Evolutionary conservation across 768 basidiomycete species (phyloP).

Genomic region (Russula olivacea): DNA sequence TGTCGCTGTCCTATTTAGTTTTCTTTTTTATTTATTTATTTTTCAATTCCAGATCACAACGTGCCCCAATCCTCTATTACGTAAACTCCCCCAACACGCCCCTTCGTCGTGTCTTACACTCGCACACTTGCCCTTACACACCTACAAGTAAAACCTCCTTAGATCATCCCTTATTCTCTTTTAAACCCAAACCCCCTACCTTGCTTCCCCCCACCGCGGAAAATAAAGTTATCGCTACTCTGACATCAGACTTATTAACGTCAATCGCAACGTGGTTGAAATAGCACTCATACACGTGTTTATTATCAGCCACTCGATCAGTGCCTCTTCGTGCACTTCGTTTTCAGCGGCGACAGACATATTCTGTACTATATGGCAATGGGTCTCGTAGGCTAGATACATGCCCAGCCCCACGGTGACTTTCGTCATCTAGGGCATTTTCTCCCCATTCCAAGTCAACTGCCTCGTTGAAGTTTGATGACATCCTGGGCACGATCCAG

Average conservation of each 20-base stretch:
- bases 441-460: neutral
- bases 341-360: neutral
- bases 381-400: neutral
- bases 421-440: slow-evolving; percentile 5
- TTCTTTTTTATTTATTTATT: neutral
- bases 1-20: neutral
- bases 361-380: neutral
- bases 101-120: slow-evolving; percentile 6
- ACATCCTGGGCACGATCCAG: slow-evolving; percentile 7
- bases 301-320: slow-evolving; percentile 13
- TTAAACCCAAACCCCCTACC: neutral
- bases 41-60: slow-evolving; percentile 2
- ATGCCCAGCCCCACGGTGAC: neutral
- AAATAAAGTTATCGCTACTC: neutral
- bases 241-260: slow-evolving; percentile 4
- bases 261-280: slow-evolving; percentile 11
- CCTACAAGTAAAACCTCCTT: neutral
- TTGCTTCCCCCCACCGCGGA: neutral
- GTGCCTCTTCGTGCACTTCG: slow-evolving; percentile 3
- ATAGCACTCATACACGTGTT: slow-evolving; percentile 12
- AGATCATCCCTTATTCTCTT: neutral
- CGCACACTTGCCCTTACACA: neutral
- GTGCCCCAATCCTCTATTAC: neutral
- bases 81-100: slow-evolving; percentile 20
- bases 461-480: slow-evolving; percentile 14